Percentiles rank a stretch among this genome's conserved stretches.
These are phyloP conservation scores for Scedosporium dehoogii DNA, from an alignment of 2,329 filamentous ascomycete species.

Conservation along the genomic window DNA sequence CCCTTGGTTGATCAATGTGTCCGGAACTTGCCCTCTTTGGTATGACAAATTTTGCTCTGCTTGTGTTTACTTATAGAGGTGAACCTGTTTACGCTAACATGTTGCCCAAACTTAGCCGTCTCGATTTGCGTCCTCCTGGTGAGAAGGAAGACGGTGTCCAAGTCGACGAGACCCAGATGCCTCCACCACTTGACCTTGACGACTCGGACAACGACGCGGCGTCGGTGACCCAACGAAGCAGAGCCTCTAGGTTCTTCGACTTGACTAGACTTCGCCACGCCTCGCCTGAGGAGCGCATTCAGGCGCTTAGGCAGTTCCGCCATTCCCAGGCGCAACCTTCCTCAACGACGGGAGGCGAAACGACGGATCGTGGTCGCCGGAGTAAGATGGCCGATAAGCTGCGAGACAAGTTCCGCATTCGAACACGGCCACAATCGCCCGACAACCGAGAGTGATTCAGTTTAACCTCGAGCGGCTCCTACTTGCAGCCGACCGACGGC, in stretches of 20 bases:
- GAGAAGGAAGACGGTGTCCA: slow-evolving; percentile 14
- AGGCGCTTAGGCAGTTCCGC: slow-evolving; percentile 39
- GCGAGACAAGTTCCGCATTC: slow-evolving; percentile 42
- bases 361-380: slow-evolving; percentile 26
- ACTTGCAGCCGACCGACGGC: not conserved
- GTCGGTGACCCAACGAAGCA: slow-evolving; percentile 26
- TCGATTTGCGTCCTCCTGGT: slow-evolving; percentile 35
- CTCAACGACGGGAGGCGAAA: slow-evolving; percentile 15
- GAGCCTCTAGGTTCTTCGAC: slow-evolving; percentile 45
- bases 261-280: slow-evolving; percentile 47
- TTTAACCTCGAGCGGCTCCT: not conserved
- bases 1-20: slow-evolving; percentile 60
- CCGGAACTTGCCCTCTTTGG: slow-evolving; percentile 61
- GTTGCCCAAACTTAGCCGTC: slow-evolving; percentile 28
- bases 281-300: slow-evolving; percentile 52
- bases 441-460: not conserved
- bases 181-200: slow-evolving; percentile 32
- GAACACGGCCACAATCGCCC: slow-evolving; percentile 30
- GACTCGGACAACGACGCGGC: slow-evolving; percentile 22
- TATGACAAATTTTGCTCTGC: slow-evolving; percentile 30
- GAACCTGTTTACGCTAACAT: not conserved
- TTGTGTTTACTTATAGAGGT: not conserved
- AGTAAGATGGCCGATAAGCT: slow-evolving; percentile 37
- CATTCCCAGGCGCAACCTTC: slow-evolving; percentile 3
- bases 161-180: slow-evolving; percentile 14